phyloP scores from a whole-genome alignment of 345 rosid genomes.

The Kandelia obovata region DNA sequence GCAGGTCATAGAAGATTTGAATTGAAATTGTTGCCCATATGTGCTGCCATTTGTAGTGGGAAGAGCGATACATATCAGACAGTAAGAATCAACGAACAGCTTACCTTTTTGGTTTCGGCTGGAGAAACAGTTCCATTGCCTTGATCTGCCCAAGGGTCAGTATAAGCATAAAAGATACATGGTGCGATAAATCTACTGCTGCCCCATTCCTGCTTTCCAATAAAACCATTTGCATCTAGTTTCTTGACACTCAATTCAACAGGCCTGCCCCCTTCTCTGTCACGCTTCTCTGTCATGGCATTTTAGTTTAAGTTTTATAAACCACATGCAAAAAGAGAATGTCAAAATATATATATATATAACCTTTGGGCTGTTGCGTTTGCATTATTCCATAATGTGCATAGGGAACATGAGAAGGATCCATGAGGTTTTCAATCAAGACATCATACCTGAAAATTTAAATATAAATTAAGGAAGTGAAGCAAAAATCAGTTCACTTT shows the following conservation, averaged over 20 bases:
- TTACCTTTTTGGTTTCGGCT: conserved; percentile 39
- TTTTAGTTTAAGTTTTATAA: conserved; percentile 5
- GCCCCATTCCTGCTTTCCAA: conserved; percentile 62
- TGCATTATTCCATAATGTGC: conserved; percentile 78
- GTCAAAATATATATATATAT: not conserved
- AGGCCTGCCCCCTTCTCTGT: conserved; percentile 92
- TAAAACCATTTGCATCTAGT: conserved; percentile 46
- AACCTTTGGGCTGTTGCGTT: conserved; percentile 38
- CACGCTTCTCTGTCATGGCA: conserved; percentile 49
- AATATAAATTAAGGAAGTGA: not conserved
- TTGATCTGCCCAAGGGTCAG: conserved; percentile 36
- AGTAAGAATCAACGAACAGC: not conserved
- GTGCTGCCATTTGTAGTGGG: not conserved
- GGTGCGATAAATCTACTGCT: conserved; percentile 59
- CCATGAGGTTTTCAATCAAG: conserved; percentile 79
- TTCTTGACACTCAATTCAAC: conserved; percentile 51
- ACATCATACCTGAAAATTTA: conserved; percentile 66
- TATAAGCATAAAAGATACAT: conserved; percentile 53
- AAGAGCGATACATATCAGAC: not conserved
- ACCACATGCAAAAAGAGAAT: not conserved
- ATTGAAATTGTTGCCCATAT: not conserved
- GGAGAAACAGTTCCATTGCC: conserved; percentile 42
- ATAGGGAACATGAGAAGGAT: conserved; percentile 92
- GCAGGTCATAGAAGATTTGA: not conserved
- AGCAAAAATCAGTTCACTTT: not conserved